A percentile compares a stretch with the other conserved stretches of the same genome.
phyloP scores from a whole-genome alignment of 2,329 filamentous ascomycete species.

The Cercospora sp. region DNA sequence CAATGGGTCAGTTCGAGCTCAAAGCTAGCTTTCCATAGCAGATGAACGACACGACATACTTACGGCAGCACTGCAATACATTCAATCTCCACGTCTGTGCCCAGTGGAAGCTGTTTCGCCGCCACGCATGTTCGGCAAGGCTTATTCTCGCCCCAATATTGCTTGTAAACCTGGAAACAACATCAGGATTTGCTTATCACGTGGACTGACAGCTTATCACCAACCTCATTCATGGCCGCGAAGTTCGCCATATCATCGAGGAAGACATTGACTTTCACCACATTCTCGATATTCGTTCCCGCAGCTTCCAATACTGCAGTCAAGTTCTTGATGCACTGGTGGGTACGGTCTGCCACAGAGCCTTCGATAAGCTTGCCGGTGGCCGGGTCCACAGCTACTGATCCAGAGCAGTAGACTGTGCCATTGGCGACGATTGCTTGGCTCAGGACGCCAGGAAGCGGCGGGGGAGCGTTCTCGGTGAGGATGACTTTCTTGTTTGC shows the following conservation, averaged over 20 bases:
- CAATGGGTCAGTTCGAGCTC: slow-evolving; percentile 2
- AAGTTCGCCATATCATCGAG: slow-evolving; percentile 67
- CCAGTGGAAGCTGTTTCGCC: slow-evolving; percentile 53
- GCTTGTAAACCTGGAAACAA: slow-evolving; percentile 44
- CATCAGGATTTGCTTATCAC: not conserved
- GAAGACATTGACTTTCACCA: slow-evolving; percentile 69
- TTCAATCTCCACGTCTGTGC: slow-evolving; percentile 57
- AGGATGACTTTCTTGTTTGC: slow-evolving; percentile 33
- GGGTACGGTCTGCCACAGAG: slow-evolving; percentile 57
- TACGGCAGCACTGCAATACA: slow-evolving; percentile 46
- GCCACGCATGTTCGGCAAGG: slow-evolving; percentile 50
- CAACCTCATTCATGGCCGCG: slow-evolving; percentile 54
- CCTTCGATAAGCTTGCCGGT: slow-evolving; percentile 59
- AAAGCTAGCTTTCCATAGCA: not conserved
- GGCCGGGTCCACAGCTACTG: slow-evolving; percentile 59
- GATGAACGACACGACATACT: slow-evolving; percentile 16
- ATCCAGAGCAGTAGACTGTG: slow-evolving; percentile 71
- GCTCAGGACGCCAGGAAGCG: slow-evolving; percentile 34
- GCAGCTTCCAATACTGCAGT: slow-evolving; percentile 61
- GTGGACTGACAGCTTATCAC: not conserved
- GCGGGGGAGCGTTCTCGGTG: slow-evolving; percentile 34
- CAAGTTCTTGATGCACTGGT: slow-evolving; percentile 62
- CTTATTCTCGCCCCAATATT: slow-evolving; percentile 39
- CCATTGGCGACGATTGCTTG: slow-evolving; percentile 53
- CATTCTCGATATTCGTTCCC: slow-evolving; percentile 59